Conservation (phyloP, 805 yeast genomes). For the Ogataea philodendri region DNA sequence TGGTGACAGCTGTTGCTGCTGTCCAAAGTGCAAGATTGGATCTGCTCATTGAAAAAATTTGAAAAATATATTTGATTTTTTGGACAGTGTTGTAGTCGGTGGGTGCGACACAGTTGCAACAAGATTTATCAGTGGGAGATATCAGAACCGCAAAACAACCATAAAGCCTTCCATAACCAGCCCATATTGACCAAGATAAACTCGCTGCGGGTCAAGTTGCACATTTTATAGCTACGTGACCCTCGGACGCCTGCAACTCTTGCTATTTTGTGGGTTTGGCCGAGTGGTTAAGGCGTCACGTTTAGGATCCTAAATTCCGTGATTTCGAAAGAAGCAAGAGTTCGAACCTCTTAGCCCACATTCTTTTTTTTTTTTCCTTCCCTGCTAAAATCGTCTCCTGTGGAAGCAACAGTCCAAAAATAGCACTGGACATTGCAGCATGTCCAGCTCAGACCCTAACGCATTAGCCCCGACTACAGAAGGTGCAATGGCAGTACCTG, state of each 20-base stretch:
- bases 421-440: slow-evolving; percentile 6
- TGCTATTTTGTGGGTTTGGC: slow-evolving; percentile 27
- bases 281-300: slow-evolving; percentile 34
- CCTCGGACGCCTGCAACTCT: no score
- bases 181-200: no score
- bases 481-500: no score
- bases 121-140: no score
- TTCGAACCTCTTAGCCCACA: slow-evolving; percentile 33
- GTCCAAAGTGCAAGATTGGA: slow-evolving; percentile 19
- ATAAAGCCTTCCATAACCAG: no score
- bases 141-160: not conserved
- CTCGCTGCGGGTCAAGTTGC: no score
- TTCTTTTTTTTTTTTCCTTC: slow-evolving; percentile 11
- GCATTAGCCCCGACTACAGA: slow-evolving; percentile 1
- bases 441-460: not conserved
- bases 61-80: slow-evolving; percentile 2
- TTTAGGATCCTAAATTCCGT: slow-evolving; percentile 26
- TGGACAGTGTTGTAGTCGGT: no score
- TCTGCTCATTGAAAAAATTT: slow-evolving; percentile 7
- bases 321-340: slow-evolving; percentile 32
- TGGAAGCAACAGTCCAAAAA: slow-evolving; percentile 13
- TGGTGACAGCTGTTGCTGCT: slow-evolving; percentile 32
- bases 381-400: slow-evolving; percentile 4
- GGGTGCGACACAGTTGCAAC: no score
- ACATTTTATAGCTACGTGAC: no score